Base-by-base conservation (phyloP, 805 yeast genomes). In the Candida palmyrensis region DNA sequence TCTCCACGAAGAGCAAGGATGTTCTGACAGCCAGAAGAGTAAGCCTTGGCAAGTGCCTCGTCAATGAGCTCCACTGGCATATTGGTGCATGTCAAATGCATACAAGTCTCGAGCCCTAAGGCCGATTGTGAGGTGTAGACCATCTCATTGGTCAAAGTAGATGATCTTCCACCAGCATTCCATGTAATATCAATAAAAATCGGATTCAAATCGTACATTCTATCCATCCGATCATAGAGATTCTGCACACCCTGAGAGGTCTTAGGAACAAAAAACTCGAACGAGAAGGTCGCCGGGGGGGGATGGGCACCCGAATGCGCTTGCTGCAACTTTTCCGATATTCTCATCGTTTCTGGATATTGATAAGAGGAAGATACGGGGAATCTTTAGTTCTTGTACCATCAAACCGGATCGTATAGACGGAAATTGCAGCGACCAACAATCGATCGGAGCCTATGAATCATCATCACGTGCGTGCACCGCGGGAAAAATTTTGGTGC, bases 51-150 rank as follows among this genome's bases (percentile, higher is more conserved):
- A 44, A 90, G 70, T 4, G 98, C 97, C 38, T 77, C 73, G 51
- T 89, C 96, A 42, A 92, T 83, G 42, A 81, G 66, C 25, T 73
- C 75, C 18, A 78, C 67, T 18, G 88, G 77, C 98, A 92, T 92
- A 49, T 89, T 90, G 12, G 97, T 88, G 53, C 98, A 92, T 2
- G 98, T 92, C 60, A 92, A 69, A 58, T 92, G 98, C 96, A 92
- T 89, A 56, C 97, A 92, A 0, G 97, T 90, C 51, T 90, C 97
- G 40, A 90, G 66, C 6, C 97, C 97, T 35, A 89, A 67, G 3
- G 87, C 89, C 2, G 89, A 79, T 47, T 89, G 95, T 1, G 97
- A 77, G 3, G 95, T 87, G 45, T 87, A 75, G 4, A 92, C 94
- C 75, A 92, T 81, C 45, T 92, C 97, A 22, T 88, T 82, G 16